Percentiles rank a stretch among this genome's conserved stretches.
Conservation (phyloP, 495 filamentous ascomycete genomes). For the Penicillium chermesinum region DNA sequence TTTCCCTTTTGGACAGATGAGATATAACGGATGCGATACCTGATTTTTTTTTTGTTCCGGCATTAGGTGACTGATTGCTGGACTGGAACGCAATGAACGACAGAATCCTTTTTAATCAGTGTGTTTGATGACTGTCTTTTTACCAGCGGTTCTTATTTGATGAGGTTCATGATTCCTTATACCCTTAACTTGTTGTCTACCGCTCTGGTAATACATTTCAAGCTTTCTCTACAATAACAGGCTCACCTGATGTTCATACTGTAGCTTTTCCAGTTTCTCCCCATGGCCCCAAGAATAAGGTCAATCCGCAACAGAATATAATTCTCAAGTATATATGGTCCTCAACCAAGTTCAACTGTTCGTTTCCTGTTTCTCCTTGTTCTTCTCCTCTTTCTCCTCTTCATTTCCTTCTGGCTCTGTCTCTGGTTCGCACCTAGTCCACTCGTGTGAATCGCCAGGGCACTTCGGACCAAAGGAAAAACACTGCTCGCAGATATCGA, state of each 20-base stretch:
- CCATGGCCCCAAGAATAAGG: too few relatives aligned
- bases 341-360: too few relatives aligned
- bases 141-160: constrained; percentile 20
- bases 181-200: constrained; percentile 1
- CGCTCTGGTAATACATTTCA: too few relatives aligned
- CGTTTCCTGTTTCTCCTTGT: not conserved
- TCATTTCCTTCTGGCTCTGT: not conserved
- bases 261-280: too few relatives aligned
- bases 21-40: too few relatives aligned
- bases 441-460: constrained; percentile 1
- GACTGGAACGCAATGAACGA: not conserved
- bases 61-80: not conserved
- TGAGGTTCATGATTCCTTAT: constrained; percentile 13
- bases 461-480: not conserved
- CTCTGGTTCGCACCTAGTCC: not conserved
- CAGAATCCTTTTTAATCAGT: not conserved
- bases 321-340: too few relatives aligned
- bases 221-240: too few relatives aligned
- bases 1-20: constrained; percentile 45
- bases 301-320: too few relatives aligned
- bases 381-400: not conserved
- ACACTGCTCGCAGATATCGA: constrained; percentile 4
- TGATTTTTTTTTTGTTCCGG: too few relatives aligned
- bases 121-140: not conserved
- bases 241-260: too few relatives aligned